A percentile compares a stretch with the other conserved stretches of the same genome.
These are phyloP conservation scores for Artemisia annua DNA, from an alignment of 129 eudicot genomes.

Conservation along the genomic window DNA sequence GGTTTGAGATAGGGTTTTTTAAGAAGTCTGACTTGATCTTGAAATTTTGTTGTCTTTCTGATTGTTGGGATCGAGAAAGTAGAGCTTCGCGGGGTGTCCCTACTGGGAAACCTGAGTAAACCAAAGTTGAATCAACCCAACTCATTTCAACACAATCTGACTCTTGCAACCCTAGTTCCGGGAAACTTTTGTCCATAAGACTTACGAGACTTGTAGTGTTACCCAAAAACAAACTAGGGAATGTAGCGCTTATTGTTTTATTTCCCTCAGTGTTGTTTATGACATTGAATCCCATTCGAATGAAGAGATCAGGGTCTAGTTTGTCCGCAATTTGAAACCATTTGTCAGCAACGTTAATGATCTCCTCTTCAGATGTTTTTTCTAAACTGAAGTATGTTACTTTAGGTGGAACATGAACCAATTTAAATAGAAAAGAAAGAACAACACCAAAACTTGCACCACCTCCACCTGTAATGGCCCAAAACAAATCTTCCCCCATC, in stretches of 20 bases:
- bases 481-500: constrained; percentile 59
- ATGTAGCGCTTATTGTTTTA: not conserved
- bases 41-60: not conserved
- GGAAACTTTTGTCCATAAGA: not conserved
- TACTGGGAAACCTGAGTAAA: not conserved
- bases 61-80: not conserved
- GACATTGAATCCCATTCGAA: not conserved
- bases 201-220: not conserved
- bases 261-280: not conserved
- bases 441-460: constrained; percentile 19
- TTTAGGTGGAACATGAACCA: constrained; percentile 9
- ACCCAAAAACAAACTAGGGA: not conserved
- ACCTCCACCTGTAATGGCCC: constrained; percentile 56
- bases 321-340: constrained; percentile 12
- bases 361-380: constrained; percentile 5
- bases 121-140: constrained; percentile 12
- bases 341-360: not conserved
- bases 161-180: constrained; percentile 12
- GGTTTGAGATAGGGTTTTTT: not conserved
- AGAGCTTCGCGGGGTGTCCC: not conserved
- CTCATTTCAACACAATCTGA: constrained; percentile 14
- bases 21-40: constrained; percentile 13
- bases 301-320: not conserved
- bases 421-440: not conserved
- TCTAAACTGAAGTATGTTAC: not conserved